A percentile compares a stretch with the other conserved stretches of the same genome.
These are phyloP conservation scores for Fraxinus platypoda DNA, from an alignment of 305 asterid species.

Conservation along the genomic window DNA sequence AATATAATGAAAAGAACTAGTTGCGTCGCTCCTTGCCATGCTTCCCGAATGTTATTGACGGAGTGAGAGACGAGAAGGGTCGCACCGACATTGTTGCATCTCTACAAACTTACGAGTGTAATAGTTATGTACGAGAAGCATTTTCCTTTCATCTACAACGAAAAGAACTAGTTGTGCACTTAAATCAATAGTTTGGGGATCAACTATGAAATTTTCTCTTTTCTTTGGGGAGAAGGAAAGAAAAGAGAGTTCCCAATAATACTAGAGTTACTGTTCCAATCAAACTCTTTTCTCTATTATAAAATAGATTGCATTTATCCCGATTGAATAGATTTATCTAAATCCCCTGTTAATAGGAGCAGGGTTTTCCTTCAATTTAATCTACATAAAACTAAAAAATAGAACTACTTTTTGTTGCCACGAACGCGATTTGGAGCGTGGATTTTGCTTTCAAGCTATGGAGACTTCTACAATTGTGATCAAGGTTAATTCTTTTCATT, in stretches of 20 bases:
- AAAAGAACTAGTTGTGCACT: background rate
- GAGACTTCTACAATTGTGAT: constrained; percentile 51
- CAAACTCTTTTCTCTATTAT: background rate
- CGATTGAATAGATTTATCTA: background rate
- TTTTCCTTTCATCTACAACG: background rate
- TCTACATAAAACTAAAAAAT: background rate
- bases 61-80: background rate
- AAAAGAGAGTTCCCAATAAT: background rate
- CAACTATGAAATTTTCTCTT: background rate
- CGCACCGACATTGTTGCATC: background rate
- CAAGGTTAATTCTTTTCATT: constrained; percentile 43
- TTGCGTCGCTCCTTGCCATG: background rate
- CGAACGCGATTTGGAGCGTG: constrained; percentile 33
- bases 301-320: background rate
- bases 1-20: background rate
- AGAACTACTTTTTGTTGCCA: constrained; percentile 17
- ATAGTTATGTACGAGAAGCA: no score
- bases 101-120: background rate
- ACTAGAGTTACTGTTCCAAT: background rate
- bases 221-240: background rate
- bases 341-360: constrained; percentile 5
- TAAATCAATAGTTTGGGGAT: background rate
- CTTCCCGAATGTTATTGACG: background rate
- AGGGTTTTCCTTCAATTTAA: background rate
- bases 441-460: constrained; percentile 26